A percentile compares a stretch with the other conserved stretches of the same genome.
phyloP scores from a whole-genome alignment of 768 basidiomycete species.

The Hygrophorus pudorinus region DNA sequence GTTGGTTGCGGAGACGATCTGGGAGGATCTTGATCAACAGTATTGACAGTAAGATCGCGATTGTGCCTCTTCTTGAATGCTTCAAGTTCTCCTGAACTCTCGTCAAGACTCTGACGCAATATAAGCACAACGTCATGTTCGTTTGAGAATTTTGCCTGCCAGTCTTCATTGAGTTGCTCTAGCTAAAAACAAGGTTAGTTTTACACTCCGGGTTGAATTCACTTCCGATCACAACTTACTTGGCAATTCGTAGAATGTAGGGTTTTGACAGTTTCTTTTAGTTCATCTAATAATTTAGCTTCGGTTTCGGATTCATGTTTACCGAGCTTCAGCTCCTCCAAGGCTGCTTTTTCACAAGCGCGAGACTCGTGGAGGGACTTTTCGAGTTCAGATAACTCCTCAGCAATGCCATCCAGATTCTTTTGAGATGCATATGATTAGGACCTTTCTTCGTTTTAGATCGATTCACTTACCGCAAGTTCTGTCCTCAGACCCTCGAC shows the following conservation, averaged over 20 bases:
- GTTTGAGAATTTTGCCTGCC: conserved; percentile 17
- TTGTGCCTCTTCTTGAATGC: conserved; percentile 45
- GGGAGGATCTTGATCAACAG: conserved; percentile 22
- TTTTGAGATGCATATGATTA: conserved; percentile 16
- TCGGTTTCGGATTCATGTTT: neutral
- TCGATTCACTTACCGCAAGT: conserved; percentile 44
- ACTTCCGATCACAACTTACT: neutral
- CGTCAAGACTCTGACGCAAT: conserved; percentile 21
- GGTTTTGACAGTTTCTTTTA: conserved; percentile 11
- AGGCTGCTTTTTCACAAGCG: conserved; percentile 14
- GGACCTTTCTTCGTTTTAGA: neutral
- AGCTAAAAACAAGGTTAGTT: conserved; percentile 11
- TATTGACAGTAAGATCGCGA: conserved; percentile 43
- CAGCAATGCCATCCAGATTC: conserved; percentile 45
- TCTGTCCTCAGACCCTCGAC: conserved; percentile 74
- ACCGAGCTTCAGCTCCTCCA: conserved; percentile 1
- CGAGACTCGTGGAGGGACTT: conserved; percentile 18
- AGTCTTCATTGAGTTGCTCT: conserved; percentile 16
- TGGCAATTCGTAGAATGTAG: neutral
- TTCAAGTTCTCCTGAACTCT: conserved; percentile 44
- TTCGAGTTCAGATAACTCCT: conserved; percentile 10
- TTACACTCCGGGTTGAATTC: too few relatives aligned
- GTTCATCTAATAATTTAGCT: conserved; percentile 7
- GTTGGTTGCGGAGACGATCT: conserved; percentile 12
- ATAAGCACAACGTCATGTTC: conserved; percentile 8